Evolutionary conservation across 2,329 filamentous ascomycete species (phyloP).

Genomic region (Boeremia lycopersici): DNA sequence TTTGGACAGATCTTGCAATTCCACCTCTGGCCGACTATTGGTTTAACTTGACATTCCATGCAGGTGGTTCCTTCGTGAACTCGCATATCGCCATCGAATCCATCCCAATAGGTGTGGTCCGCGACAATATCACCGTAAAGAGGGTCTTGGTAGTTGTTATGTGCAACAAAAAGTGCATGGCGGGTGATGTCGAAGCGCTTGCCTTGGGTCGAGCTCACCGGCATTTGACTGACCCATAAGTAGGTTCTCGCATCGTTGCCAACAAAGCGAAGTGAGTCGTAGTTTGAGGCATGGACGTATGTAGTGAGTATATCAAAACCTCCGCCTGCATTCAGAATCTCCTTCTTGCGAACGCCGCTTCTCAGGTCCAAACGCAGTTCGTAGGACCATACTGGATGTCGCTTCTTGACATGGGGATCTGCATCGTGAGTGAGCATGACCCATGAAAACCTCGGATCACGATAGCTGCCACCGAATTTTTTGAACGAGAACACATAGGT

Average conservation of each 20-base stretch:
- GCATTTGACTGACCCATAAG: conserved; percentile 39
- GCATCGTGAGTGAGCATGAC: conserved; percentile 26
- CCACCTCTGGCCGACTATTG: conserved; percentile 36
- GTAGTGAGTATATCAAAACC: conserved; percentile 32
- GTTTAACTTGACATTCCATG: conserved; percentile 25
- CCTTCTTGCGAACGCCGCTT: conserved; percentile 33
- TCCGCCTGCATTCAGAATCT: conserved; percentile 27
- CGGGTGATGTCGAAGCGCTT: conserved; percentile 38
- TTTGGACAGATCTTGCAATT: conserved; percentile 32
- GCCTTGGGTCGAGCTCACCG: conserved; percentile 30
- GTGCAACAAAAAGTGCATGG: conserved; percentile 40
- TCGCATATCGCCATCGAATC: conserved; percentile 24
- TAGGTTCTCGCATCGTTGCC: conserved; percentile 36
- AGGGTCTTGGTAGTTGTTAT: conserved; percentile 29
- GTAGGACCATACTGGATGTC: conserved; percentile 32
- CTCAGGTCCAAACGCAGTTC: conserved; percentile 31
- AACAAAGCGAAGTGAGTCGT: conserved; percentile 41
- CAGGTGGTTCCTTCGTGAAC: conserved; percentile 24
- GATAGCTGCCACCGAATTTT: conserved; percentile 28
- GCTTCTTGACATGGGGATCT: conserved; percentile 8
- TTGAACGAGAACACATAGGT: conserved; percentile 36
- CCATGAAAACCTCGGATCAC: conserved; percentile 37
- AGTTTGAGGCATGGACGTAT: conserved; percentile 40
- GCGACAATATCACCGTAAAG: conserved; percentile 44
- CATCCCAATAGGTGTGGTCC: conserved; percentile 45